Evolutionary conservation across 2,329 filamentous ascomycete genomes (phyloP), one percentile per base, ranked within the genome.

Genomic region (Dactylellina haptotyla): DNA sequence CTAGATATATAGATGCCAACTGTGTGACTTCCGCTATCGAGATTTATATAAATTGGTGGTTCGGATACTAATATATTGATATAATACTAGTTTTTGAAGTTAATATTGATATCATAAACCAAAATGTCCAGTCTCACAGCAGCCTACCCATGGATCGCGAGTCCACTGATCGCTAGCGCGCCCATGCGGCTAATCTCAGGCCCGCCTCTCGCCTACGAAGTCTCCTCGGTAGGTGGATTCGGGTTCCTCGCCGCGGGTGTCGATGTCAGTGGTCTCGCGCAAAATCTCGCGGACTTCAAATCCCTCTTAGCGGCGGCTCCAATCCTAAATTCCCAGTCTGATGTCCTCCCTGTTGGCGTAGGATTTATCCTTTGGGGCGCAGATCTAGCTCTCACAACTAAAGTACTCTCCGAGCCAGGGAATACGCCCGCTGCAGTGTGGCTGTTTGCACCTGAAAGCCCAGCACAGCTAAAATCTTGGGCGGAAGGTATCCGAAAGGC

Each of bases 101-200:
- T 34, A 34, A 12, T 62, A 39, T 25, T 54, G 10, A 10, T 25
- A 18, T 3, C 20, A n/a, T 3, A 5, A 4, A 10, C 4, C 50
- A 57, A 56, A 37, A 72, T 72, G 67, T 51, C 46, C 18, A 41
- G 25, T 12, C 39, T 65, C 4, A 56, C 59, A 12, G 28, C 32
- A 3, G 12, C 26, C 6, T 72, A 72, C 77, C 86, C 87, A 76
- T 90, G 88, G 87, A 84, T 83, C 3, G 79, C 82, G 34, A 76
- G 80, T 1, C 88, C 88, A 4, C 80, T 90, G 18, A 83, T 92
- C 28, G 82, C 85, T 48, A 83, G 84, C 37, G 89, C 88, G 0
- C 90, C 90, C 0, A 92, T 93, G 90, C 85, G 88, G 48, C 83
- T 87, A 34, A 86, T 91, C 84, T 76, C 84, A 79, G 78, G 84